Conservation (phyloP, 306 rosid species). For the Corylus heterophylla region DNA sequence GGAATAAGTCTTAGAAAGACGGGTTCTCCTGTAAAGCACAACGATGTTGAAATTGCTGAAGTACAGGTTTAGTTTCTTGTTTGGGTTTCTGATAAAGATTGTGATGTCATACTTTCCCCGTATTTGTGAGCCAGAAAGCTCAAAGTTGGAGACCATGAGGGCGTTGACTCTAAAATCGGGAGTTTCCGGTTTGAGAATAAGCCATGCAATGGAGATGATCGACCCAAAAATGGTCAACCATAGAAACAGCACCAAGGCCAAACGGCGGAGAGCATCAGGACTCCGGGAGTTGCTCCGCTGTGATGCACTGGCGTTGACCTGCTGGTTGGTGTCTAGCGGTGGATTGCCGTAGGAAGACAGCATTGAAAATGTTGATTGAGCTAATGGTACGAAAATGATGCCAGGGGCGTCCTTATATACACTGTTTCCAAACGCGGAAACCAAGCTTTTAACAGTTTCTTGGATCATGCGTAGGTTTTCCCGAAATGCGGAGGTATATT, state of each 20-base stretch:
- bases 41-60: background rate
- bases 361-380: background rate
- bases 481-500: too few relatives aligned
- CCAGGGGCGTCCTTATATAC: too few relatives aligned
- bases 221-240: slow-evolving; percentile 9
- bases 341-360: background rate
- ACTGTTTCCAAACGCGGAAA: too few relatives aligned
- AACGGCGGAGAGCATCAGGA: background rate
- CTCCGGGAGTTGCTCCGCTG: background rate
- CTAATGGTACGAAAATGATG: too few relatives aligned
- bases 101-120: slow-evolving; percentile 15
- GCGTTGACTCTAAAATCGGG: slow-evolving; percentile 26
- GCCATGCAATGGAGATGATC: slow-evolving; percentile 35
- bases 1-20: background rate
- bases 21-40: background rate
- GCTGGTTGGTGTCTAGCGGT: background rate
- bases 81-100: slow-evolving; percentile 32
- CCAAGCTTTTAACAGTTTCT: too few relatives aligned
- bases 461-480: too few relatives aligned
- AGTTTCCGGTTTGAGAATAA: slow-evolving; percentile 20
- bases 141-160: slow-evolving; percentile 36
- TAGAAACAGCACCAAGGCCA: background rate
- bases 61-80: slow-evolving; percentile 26
- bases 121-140: slow-evolving; percentile 10
- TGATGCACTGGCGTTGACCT: too few relatives aligned